phyloP scores from a whole-genome alignment of 805 yeast species.

The Monosporozyma aerobia region DNA sequence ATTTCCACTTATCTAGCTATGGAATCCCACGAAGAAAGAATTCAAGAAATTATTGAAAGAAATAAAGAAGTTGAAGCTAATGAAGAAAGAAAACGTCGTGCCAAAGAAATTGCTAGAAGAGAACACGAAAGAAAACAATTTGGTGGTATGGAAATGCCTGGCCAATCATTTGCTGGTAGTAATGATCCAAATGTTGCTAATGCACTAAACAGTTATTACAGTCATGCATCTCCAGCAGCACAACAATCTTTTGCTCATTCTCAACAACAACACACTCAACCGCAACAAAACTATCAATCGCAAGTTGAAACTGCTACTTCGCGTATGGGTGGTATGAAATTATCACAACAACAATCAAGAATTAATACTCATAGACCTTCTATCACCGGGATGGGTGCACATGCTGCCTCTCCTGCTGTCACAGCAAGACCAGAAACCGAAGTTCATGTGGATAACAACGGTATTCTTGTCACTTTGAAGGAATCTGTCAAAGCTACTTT shows the following conservation, averaged over 20 bases:
- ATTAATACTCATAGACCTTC: not conserved
- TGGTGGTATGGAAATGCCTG: constrained; percentile 20
- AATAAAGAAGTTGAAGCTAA: constrained; percentile 95
- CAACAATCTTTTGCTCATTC: constrained; percentile 26
- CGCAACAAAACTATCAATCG: constrained; percentile 4
- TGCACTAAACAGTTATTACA: constrained; percentile 31
- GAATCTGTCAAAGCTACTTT: constrained; percentile 74
- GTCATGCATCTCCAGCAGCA: constrained; percentile 33
- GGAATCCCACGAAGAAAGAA: constrained; percentile 98
- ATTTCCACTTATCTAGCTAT: constrained; percentile 84
- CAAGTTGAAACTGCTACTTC: not conserved
- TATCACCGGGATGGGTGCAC: not conserved
- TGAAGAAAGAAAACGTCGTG: constrained; percentile 93
- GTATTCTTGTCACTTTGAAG: constrained; percentile 66
- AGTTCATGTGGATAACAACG: constrained; percentile 45
- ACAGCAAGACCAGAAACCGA: constrained; percentile 12
- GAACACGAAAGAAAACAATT: constrained; percentile 37
- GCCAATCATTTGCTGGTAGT: constrained; percentile 16
- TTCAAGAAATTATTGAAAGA: constrained; percentile 93
- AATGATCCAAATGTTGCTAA: constrained; percentile 30
- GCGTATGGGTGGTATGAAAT: constrained; percentile 20
- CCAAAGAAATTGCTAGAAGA: constrained; percentile 77
- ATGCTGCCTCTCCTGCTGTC: not conserved
- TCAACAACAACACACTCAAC: constrained; percentile 9
- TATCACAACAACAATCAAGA: constrained; percentile 3